Conservation (phyloP, 495 filamentous ascomycete species). For the Chaetomium cochliodes region DNA sequence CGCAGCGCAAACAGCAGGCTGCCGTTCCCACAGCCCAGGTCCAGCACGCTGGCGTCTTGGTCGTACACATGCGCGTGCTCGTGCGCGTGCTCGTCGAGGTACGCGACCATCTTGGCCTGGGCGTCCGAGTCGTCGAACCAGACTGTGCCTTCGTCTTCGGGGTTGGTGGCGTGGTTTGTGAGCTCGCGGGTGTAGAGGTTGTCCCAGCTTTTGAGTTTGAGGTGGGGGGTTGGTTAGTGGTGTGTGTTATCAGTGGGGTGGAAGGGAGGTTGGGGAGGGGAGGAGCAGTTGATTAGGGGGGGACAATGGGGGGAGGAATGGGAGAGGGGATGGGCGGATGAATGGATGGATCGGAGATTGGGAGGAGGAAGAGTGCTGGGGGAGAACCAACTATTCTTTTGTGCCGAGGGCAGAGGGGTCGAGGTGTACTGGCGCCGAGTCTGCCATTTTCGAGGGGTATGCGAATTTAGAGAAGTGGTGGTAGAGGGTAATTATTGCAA, state of each 20-base stretch:
- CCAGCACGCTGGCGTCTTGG: constrained; percentile 52
- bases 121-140: constrained; percentile 76
- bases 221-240: not conserved
- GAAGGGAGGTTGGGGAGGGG: not conserved
- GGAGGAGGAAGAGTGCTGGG: not conserved
- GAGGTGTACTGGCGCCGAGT: constrained; percentile 46
- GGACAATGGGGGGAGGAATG: not conserved
- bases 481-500: not conserved
- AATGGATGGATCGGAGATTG: not conserved
- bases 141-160: constrained; percentile 63
- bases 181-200: constrained; percentile 60
- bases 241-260: not conserved
- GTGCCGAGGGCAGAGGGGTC: constrained; percentile 65
- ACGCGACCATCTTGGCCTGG: constrained; percentile 58
- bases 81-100: constrained; percentile 48
- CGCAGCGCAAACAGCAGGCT: constrained; percentile 75
- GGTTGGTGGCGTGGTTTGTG: constrained; percentile 59
- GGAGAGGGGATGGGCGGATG: not conserved
- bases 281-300: not conserved
- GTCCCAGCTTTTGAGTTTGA: constrained; percentile 59
- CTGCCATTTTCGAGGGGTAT: constrained; percentile 7
- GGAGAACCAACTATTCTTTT: constrained; percentile 61
- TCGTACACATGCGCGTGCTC: constrained; percentile 24
- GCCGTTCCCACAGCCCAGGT: constrained; percentile 88
- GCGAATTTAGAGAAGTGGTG: not conserved